Evolutionary conservation across 139 green algal genomes (phyloP).

Genomic region (Medakamo hakoo): DNA sequence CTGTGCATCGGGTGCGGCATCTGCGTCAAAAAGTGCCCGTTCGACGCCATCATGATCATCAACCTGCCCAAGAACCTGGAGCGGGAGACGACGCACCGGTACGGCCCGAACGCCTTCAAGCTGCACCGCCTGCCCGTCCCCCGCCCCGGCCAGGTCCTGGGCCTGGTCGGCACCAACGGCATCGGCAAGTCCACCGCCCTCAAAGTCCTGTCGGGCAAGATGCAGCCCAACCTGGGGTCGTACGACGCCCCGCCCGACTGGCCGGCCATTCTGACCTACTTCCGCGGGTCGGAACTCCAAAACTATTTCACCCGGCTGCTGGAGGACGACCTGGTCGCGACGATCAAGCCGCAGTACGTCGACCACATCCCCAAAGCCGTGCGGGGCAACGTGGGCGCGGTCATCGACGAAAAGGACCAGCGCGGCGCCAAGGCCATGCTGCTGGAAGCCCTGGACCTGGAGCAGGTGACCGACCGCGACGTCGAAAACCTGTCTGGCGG

Average conservation of each 20-base stretch:
- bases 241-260: slow-evolving; percentile 86
- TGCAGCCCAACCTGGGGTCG: slow-evolving; percentile 95
- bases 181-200: slow-evolving; percentile 98
- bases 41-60: slow-evolving; percentile 99
- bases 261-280: slow-evolving; percentile 94
- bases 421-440: slow-evolving; percentile 43
- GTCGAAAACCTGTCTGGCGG: slow-evolving; percentile 89
- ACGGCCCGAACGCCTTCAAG: slow-evolving; percentile 99
- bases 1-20: slow-evolving; percentile 99
- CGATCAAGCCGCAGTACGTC: slow-evolving; percentile 89
- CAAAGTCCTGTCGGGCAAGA: slow-evolving; percentile 92
- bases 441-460: slow-evolving; percentile 34
- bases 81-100: slow-evolving; percentile 93
- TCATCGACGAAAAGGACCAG: slow-evolving; percentile 74
- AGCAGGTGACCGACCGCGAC: slow-evolving; percentile 79
- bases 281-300: slow-evolving; percentile 91
- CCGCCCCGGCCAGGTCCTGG: slow-evolving; percentile 85
- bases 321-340: slow-evolving; percentile 91
- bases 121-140: slow-evolving; percentile 87
- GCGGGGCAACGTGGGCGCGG: slow-evolving; percentile 68
- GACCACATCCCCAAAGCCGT: slow-evolving; percentile 97
- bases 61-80: slow-evolving; percentile 97
- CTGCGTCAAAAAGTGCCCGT: slow-evolving; percentile 99
- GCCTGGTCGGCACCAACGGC: slow-evolving; percentile 94
- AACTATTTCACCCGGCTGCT: slow-evolving; percentile 96